Conservation (phyloP, 495 filamentous ascomycete species). For the Copromyces sp. region DNA sequence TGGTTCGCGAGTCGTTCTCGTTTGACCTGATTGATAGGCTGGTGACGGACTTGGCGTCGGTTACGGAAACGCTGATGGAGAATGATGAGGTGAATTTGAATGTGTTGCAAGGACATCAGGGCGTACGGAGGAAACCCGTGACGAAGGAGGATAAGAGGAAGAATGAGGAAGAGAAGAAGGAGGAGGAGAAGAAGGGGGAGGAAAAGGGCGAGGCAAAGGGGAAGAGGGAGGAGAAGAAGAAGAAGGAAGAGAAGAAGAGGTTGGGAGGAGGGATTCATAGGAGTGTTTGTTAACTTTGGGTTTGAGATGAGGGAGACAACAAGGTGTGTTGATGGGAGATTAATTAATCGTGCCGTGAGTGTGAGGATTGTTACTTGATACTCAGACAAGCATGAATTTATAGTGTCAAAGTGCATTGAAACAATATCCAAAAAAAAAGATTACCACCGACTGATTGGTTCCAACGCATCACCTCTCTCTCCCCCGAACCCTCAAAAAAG, state of each 20-base stretch:
- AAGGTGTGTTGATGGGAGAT: background rate
- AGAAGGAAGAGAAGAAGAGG: constrained; percentile 18
- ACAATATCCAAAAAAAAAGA: background rate
- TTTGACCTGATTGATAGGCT: constrained; percentile 56
- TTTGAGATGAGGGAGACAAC: background rate
- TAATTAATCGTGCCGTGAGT: background rate
- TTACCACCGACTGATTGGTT: background rate
- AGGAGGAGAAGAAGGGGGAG: constrained; percentile 15
- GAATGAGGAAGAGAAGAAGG: constrained; percentile 10
- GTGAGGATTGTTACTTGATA: background rate
- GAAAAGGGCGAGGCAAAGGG: constrained; percentile 1
- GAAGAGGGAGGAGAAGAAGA: constrained; percentile 8
- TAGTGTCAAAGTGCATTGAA: background rate
- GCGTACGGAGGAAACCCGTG: constrained; percentile 7
- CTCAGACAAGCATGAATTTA: background rate
- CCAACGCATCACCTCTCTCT: background rate
- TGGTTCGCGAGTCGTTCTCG: constrained; percentile 59
- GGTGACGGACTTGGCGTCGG: constrained; percentile 43
- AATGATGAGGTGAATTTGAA: constrained; percentile 38
- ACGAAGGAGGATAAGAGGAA: constrained; percentile 19
- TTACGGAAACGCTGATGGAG: constrained; percentile 48
- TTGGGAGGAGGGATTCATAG: constrained; percentile 52
- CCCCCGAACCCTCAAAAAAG: background rate
- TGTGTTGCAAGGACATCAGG: constrained; percentile 27
- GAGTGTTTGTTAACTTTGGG: constrained; percentile 38